Evolutionary conservation across 305 asterid genomes (phyloP), one percentile per base, ranked within the genome.

Genomic region (Rubia balearica): DNA sequence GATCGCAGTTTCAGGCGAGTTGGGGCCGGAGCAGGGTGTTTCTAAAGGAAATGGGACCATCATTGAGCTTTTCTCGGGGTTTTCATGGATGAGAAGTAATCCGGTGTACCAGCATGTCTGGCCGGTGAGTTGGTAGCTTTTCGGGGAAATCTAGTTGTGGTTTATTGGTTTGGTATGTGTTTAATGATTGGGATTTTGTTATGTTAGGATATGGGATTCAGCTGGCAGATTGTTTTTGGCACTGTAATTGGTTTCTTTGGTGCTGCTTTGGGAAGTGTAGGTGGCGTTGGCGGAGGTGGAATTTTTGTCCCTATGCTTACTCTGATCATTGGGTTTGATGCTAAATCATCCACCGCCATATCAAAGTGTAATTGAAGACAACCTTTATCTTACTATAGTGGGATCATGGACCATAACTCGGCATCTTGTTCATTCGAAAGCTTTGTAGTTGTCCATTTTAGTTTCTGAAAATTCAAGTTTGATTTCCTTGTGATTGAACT

Each of bases 281-380:
- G 80, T 22, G 80, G 80, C 12, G 79, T 76, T 71, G 79, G 79
- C n/a, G 79, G 79, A 57, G 79, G 79, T 4, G 79, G 79, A 21
- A 76, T 76, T 71, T 76, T 76, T 46, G 79, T 76, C 33, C 73
- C 79, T 19, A 76, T 71, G 79, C 79, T 76, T 55, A 42, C 66
- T 53, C 53, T 77, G 67, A 73, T 77, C 59, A 70, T 77, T 43
- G 81, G 77, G 14, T 77, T 77, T 41, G 77, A 77, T 73, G 45
- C 81, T 30, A 77, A 77, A 64, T 68, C 81, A 17, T 71, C 81
- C 8, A 67, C 81, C 19, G 81, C 81, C 30, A 42, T 77, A 41
- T 77, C 81, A 8, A 73, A 77, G 60, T 77, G 81, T 73, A 73
- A 62, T 74, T 61, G 30, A 27, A 17, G 49, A 8, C 22, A 27